A percentile compares a stretch with the other conserved stretches of the same genome.
Conservation (phyloP, 768 basidiomycete species). For the Chiua virens region DNA sequence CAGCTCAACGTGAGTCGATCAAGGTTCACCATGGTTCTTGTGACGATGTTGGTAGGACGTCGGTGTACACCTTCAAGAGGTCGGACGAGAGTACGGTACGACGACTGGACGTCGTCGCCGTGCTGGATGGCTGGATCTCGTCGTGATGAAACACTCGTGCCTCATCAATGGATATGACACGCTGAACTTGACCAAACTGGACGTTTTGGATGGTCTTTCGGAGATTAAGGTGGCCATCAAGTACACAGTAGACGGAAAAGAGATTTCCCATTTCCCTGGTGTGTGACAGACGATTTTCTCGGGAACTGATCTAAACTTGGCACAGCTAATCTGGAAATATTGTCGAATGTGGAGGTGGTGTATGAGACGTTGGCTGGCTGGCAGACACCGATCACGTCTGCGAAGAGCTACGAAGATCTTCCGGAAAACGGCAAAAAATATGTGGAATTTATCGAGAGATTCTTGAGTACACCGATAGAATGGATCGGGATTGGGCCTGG, state of each 20-base stretch:
- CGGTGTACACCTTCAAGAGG: slow-evolving; percentile 88
- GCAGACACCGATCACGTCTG: slow-evolving; percentile 71
- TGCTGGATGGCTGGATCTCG: slow-evolving; percentile 97
- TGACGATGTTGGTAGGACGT: slow-evolving; percentile 49
- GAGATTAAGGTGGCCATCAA: slow-evolving; percentile 88
- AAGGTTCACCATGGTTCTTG: neutral
- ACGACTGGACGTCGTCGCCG: slow-evolving; percentile 92
- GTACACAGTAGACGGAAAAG: slow-evolving; percentile 76
- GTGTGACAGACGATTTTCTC: slow-evolving; percentile 19
- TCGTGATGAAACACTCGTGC: slow-evolving; percentile 89
- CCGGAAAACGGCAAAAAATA: slow-evolving; percentile 87
- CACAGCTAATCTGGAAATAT: slow-evolving; percentile 79
- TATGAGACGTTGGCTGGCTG: slow-evolving; percentile 93
- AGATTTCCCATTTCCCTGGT: slow-evolving; percentile 88
- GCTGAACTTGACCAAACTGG: slow-evolving; percentile 95
- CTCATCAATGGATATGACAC: slow-evolving; percentile 94
- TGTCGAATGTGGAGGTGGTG: slow-evolving; percentile 77
- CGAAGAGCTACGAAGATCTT: slow-evolving; percentile 65
- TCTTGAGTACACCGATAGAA: slow-evolving; percentile 68
- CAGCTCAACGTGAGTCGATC: slow-evolving; percentile 71
- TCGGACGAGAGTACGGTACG: slow-evolving; percentile 88
- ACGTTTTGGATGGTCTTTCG: slow-evolving; percentile 78
- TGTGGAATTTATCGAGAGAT: slow-evolving; percentile 81
- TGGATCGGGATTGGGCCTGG: slow-evolving; percentile 95
- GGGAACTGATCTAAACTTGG: neutral